Conservation (phyloP, 306 rosid species). For the Alnus glutinosa region DNA sequence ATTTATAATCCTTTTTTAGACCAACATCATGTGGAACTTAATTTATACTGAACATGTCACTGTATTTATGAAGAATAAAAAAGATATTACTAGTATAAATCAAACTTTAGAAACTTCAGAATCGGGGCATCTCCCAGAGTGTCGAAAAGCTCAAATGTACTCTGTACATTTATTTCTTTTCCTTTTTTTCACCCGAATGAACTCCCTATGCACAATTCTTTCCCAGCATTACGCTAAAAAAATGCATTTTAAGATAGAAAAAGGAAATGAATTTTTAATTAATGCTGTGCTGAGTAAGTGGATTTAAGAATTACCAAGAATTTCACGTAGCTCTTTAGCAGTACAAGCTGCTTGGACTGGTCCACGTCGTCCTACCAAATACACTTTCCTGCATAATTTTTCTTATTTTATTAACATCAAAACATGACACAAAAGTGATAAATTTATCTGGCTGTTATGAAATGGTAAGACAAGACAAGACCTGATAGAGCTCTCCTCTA, state of each 20-base stretch:
- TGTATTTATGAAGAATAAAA: not conserved
- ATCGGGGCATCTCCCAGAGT: not conserved
- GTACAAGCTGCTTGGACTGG: constrained; percentile 98
- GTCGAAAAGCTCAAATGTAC: not conserved
- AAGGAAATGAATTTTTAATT: not conserved
- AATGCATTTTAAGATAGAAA: not conserved
- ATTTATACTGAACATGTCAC: constrained; percentile 4
- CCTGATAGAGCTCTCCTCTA: constrained; percentile 84
- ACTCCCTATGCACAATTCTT: constrained; percentile 4
- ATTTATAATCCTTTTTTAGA: not conserved
- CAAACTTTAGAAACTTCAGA: not conserved
- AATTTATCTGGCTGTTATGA: constrained; percentile 6
- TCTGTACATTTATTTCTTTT: not conserved
- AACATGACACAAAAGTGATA: constrained; percentile 18
- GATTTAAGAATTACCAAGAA: constrained; percentile 68
- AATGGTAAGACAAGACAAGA: constrained; percentile 30
- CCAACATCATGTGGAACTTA: not conserved
- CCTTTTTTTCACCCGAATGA: not conserved
- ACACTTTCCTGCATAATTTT: constrained; percentile 63
- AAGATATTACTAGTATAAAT: no score
- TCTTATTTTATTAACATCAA: constrained; percentile 20
- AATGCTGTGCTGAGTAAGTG: constrained; percentile 4
- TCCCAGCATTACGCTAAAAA: constrained; percentile 19
- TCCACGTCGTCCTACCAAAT: constrained; percentile 96
- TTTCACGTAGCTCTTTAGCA: constrained; percentile 87